Evolutionary conservation across 75 land plant genomes (phyloP).

Genomic region (Pinus taeda): DNA sequence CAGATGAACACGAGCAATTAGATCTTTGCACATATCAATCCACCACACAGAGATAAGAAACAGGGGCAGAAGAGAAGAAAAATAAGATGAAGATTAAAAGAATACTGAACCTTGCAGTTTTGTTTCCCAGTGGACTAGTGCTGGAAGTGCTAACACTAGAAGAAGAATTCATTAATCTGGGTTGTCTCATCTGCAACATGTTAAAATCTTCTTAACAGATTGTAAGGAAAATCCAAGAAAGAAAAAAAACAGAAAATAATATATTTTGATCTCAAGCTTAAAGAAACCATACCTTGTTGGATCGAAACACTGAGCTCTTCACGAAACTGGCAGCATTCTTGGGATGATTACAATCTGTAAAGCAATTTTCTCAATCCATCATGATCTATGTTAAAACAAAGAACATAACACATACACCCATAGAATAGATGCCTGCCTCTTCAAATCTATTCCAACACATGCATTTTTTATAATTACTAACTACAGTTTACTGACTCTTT

Average conservation of each 20-base stretch:
- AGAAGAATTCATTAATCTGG: neutral
- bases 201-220: neutral
- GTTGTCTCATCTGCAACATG: neutral
- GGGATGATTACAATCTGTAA: slow-evolving; percentile 61
- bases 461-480: neutral
- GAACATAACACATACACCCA: neutral
- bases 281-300: neutral
- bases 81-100: neutral
- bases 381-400: neutral
- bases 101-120: slow-evolving; percentile 16
- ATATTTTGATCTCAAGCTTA: neutral
- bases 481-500: neutral
- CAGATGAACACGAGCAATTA: neutral
- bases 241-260: neutral
- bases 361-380: slow-evolving; percentile 2
- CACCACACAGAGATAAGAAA: neutral
- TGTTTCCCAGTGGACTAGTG: slow-evolving; percentile 17
- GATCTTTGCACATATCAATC: neutral
- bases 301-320: slow-evolving; percentile 6
- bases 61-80: neutral
- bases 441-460: neutral
- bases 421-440: neutral
- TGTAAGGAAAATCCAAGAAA: neutral
- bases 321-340: slow-evolving; percentile 26
- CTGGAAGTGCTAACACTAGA: neutral